phyloP scores from a whole-genome alignment of 345 rosid species.

The Viola odorata region DNA sequence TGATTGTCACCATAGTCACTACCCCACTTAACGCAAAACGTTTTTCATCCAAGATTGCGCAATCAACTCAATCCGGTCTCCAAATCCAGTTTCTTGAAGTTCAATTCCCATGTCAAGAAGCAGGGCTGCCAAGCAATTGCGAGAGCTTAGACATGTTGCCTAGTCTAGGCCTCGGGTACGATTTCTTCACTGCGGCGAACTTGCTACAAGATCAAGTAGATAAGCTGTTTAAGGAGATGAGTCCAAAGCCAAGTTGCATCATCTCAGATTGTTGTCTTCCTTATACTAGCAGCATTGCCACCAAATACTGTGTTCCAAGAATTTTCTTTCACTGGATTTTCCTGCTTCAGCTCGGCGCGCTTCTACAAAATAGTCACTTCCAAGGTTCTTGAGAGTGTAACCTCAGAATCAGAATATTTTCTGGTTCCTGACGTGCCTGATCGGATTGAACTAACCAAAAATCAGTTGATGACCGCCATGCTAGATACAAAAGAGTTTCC shows the following conservation, averaged over 20 bases:
- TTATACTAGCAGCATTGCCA: slow-evolving; percentile 20
- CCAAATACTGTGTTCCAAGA: slow-evolving; percentile 18
- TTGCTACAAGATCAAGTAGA: slow-evolving; percentile 18
- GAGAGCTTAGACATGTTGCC: slow-evolving; percentile 17
- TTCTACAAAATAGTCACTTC: not conserved
- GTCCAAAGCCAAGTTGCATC: slow-evolving; percentile 27
- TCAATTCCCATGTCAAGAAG: slow-evolving; percentile 8
- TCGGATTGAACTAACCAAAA: slow-evolving; percentile 1
- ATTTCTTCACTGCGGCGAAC: slow-evolving; percentile 9
- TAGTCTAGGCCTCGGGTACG: slow-evolving; percentile 2
- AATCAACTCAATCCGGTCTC: slow-evolving; percentile 18
- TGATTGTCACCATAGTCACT: slow-evolving; percentile 25
- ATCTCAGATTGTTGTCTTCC: slow-evolving; percentile 26
- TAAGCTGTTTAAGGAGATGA: slow-evolving; percentile 11
- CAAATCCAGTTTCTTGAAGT: slow-evolving; percentile 7
- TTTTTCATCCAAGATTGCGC: slow-evolving; percentile 6
- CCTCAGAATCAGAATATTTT: slow-evolving; percentile 3
- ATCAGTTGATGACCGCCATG: not conserved
- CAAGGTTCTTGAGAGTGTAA: not conserved
- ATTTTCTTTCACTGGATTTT: slow-evolving; percentile 22
- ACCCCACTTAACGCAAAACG: slow-evolving; percentile 24
- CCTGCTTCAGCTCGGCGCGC: slow-evolving; percentile 6
- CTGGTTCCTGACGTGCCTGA: slow-evolving; percentile 13
- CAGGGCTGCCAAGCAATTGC: slow-evolving; percentile 14
- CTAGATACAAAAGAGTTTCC: not conserved